Conservation (phyloP, 1,139 yeast species). For the Blastobotrys capitulatus region DNA sequence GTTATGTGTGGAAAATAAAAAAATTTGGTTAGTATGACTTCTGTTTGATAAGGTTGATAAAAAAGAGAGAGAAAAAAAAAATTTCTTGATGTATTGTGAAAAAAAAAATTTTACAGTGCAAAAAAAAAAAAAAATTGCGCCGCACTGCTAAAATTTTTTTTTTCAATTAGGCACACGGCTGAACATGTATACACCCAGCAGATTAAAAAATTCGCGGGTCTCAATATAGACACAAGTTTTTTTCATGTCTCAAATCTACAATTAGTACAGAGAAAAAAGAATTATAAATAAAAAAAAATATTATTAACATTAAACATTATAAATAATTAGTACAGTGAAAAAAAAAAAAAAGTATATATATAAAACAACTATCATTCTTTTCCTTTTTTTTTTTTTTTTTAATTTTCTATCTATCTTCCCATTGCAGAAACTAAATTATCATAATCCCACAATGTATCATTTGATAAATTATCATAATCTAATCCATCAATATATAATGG, state of each 20-base stretch:
- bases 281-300: background rate
- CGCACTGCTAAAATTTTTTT: no score
- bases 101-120: background rate
- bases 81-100: background rate
- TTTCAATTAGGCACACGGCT: no score
- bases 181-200: no score
- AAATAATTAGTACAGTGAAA: background rate
- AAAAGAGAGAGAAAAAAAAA: background rate
- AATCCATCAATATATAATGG: slow-evolving; percentile 19
- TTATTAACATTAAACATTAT: background rate
- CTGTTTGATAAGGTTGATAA: no score
- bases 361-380: background rate
- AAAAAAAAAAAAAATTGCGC: background rate
- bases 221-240: no score
- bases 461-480: slow-evolving; percentile 13
- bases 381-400: no score
- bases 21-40: slow-evolving; percentile 1
- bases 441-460: slow-evolving; percentile 25
- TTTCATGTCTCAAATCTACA: no score
- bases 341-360: no score
- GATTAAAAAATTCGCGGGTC: no score
- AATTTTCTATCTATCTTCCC: slow-evolving; percentile 23
- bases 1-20: background rate
- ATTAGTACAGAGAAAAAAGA: background rate
- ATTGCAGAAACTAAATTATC: slow-evolving; percentile 21